A percentile compares a stretch with the other conserved stretches of the same genome.
These are phyloP conservation scores for Nicotiana paniculata DNA, from an alignment of 257 asterid genomes.

Conservation along the genomic window DNA sequence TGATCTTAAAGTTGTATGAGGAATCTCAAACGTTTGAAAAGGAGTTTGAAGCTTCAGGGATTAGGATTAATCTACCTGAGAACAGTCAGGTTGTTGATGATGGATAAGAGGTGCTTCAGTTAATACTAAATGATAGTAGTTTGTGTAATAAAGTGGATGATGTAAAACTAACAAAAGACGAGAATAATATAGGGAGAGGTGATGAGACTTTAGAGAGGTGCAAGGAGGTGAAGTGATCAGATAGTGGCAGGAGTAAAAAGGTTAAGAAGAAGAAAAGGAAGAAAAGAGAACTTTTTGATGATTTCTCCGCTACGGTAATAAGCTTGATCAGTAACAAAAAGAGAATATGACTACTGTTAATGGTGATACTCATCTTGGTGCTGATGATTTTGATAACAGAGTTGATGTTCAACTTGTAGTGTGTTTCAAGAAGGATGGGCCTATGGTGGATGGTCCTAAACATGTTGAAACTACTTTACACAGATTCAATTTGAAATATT, in stretches of 20 bases:
- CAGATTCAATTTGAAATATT: too few relatives aligned
- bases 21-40: conserved; percentile 69
- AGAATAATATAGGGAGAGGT: conserved; percentile 7
- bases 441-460: too few relatives aligned
- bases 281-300: conserved; percentile 18
- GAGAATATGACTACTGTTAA: conserved; percentile 9
- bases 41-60: conserved; percentile 46
- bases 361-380: neutral
- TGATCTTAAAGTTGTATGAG: conserved; percentile 52
- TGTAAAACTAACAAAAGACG: too few relatives aligned
- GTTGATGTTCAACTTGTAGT: too few relatives aligned
- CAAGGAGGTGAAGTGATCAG: conserved; percentile 42
- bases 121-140: too few relatives aligned
- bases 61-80: conserved; percentile 45
- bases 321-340: conserved; percentile 11
- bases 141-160: too few relatives aligned
- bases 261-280: conserved; percentile 29
- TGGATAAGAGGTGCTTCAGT: too few relatives aligned
- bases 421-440: too few relatives aligned
- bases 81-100: conserved; percentile 13
- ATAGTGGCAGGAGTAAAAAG: conserved; percentile 34
- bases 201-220: conserved; percentile 30
- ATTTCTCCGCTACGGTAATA: conserved; percentile 3
- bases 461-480: too few relatives aligned
- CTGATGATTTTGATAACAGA: too few relatives aligned